phyloP scores from a whole-genome alignment of 306 rosid species.

The Dryas alaskensis region DNA sequence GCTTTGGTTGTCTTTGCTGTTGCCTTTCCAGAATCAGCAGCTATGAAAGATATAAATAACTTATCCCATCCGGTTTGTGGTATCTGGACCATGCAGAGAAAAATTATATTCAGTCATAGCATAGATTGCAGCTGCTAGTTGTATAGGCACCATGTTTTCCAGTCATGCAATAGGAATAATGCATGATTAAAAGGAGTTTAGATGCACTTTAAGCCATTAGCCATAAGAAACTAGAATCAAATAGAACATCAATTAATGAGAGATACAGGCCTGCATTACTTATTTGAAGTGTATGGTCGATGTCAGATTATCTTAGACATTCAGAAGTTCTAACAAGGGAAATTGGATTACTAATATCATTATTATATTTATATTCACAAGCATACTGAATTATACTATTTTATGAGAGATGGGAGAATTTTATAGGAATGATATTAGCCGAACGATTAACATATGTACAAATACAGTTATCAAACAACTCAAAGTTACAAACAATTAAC shows the following conservation, averaged over 20 bases:
- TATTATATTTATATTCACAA: too few species aligned
- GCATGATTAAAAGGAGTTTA: neutral
- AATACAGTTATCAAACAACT: too few species aligned
- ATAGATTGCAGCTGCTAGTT: slow-evolving; percentile 23
- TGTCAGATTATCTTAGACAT: neutral
- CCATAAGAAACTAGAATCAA: slow-evolving; percentile 7
- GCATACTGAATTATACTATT: too few species aligned
- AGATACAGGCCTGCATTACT: neutral
- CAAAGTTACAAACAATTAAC: too few species aligned
- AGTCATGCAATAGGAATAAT: slow-evolving; percentile 8
- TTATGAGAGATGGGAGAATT: too few species aligned
- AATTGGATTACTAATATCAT: too few species aligned
- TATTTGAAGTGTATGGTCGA: neutral
- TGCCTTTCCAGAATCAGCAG: slow-evolving; percentile 86
- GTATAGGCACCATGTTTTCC: neutral
- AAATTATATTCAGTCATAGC: slow-evolving; percentile 30
- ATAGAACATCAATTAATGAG: neutral
- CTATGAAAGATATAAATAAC: slow-evolving; percentile 74
- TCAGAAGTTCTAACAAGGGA: too few species aligned
- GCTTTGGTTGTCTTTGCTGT: slow-evolving; percentile 92
- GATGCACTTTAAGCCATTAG: slow-evolving; percentile 7
- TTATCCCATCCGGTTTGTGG: slow-evolving; percentile 99
- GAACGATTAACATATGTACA: too few species aligned
- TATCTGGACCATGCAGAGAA: slow-evolving; percentile 54
- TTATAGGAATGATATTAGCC: too few species aligned